phyloP scores from a whole-genome alignment of 2,329 filamentous ascomycete genomes.

The Sarocladium brachiariae region DNA sequence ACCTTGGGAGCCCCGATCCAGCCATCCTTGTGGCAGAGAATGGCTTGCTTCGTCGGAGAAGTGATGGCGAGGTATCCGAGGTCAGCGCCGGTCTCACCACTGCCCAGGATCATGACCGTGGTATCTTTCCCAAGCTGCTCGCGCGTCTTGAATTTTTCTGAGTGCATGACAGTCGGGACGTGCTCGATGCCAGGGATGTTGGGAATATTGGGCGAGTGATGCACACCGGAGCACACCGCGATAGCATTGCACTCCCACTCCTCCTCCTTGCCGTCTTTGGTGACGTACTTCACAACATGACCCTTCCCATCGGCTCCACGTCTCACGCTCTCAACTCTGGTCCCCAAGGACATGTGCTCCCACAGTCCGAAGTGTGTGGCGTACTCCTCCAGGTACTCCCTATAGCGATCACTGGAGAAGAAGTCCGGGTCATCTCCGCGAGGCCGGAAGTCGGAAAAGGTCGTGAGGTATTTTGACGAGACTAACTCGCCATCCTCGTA shows the following conservation, averaged over 20 bases:
- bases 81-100: conserved; percentile 37
- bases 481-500: conserved; percentile 38
- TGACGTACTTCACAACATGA: conserved; percentile 3
- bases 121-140: conserved; percentile 31
- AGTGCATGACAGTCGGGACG: conserved; percentile 32
- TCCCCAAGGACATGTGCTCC: conserved; percentile 24
- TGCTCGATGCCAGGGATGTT: conserved; percentile 28
- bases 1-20: conserved; percentile 16
- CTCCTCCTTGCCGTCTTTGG: not conserved
- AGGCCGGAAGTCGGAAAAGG: conserved; percentile 37
- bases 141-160: conserved; percentile 33
- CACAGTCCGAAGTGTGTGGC: conserved; percentile 29
- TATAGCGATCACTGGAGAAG: conserved; percentile 29
- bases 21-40: conserved; percentile 36
- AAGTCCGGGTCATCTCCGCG: conserved; percentile 32
- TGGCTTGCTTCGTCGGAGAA: conserved; percentile 29
- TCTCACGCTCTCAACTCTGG: conserved; percentile 7
- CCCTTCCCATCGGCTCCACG: not conserved
- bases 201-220: conserved; percentile 31
- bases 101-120: conserved; percentile 34
- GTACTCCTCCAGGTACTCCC: conserved; percentile 33
- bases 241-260: conserved; percentile 34
- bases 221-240: conserved; percentile 35
- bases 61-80: conserved; percentile 35
- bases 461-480: conserved; percentile 37